Evolutionary conservation across 495 filamentous ascomycete species (phyloP).

Genomic region (Sphaerosporella brunnea): DNA sequence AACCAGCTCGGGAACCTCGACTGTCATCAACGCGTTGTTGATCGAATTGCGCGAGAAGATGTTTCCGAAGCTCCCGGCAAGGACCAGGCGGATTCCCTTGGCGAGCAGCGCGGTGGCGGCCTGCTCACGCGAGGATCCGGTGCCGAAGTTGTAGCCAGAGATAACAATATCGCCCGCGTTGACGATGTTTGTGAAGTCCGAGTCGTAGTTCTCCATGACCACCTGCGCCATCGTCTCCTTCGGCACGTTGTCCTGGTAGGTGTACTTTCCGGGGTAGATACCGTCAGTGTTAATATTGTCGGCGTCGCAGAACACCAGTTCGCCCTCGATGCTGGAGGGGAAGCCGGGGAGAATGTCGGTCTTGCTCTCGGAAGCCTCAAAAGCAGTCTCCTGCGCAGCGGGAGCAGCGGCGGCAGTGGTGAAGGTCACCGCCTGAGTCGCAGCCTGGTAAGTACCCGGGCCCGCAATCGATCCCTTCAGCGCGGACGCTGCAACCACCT

Average conservation of each 20-base stretch:
- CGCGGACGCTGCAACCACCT: conserved; percentile 81
- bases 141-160: conserved; percentile 79
- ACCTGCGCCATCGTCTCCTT: conserved; percentile 65
- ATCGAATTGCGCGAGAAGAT: conserved; percentile 80
- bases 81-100: conserved; percentile 65
- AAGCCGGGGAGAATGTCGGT: conserved; percentile 55
- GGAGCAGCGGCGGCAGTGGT: conserved; percentile 6
- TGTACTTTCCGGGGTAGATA: conserved; percentile 84
- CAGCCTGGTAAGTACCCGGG: conserved; percentile 51
- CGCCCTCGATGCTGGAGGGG: conserved; percentile 44
- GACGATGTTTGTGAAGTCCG: conserved; percentile 41
- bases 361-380: conserved; percentile 26
- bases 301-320: conserved; percentile 52
- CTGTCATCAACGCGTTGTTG: conserved; percentile 75
- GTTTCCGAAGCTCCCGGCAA: conserved; percentile 73
- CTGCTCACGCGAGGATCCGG: conserved; percentile 66
- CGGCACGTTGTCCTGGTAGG: conserved; percentile 72
- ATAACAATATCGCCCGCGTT: conserved; percentile 62
- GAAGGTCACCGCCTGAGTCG: conserved; percentile 8
- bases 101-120: conserved; percentile 79
- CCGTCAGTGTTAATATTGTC: conserved; percentile 63
- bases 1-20: conserved; percentile 63
- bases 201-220: conserved; percentile 87
- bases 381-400: conserved; percentile 8
- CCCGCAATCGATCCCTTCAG: conserved; percentile 59